Percentiles rank a stretch among this genome's conserved stretches.
Evolutionary conservation across 179 eudicot species (phyloP).

Genomic region (Actinidia chinensis): DNA sequence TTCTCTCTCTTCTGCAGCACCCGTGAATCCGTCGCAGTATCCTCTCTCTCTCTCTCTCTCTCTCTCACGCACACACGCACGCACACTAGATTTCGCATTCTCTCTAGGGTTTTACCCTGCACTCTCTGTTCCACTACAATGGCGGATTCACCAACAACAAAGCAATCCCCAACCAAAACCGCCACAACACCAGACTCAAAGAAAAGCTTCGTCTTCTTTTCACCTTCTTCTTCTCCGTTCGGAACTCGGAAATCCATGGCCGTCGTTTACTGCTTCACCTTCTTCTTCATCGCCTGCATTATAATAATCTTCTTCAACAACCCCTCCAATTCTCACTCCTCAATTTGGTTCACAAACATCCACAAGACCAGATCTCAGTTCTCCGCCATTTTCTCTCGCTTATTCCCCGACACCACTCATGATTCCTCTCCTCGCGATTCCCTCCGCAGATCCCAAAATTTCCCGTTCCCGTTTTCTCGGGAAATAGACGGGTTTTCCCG

Average conservation of each 20-base stretch:
- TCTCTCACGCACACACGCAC: too few species aligned
- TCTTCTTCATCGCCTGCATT: slow-evolving; percentile 35
- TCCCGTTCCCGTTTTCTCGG: background rate
- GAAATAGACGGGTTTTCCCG: background rate
- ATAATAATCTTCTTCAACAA: slow-evolving; percentile 30
- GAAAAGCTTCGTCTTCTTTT: background rate
- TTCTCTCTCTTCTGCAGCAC: too few species aligned
- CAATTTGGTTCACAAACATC: slow-evolving; percentile 20
- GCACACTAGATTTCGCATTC: too few species aligned
- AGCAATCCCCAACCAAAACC: too few species aligned
- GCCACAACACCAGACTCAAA: too few species aligned
- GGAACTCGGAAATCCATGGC: slow-evolving; percentile 27
- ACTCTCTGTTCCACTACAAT: too few species aligned
- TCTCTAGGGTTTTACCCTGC: too few species aligned
- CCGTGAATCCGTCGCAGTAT: too few species aligned
- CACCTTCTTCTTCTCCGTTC: background rate
- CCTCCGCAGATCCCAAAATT: slow-evolving; percentile 10
- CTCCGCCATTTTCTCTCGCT: slow-evolving; percentile 29
- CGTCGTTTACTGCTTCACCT: slow-evolving; percentile 37
- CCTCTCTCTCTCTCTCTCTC: too few species aligned
- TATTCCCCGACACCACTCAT: slow-evolving; percentile 22
- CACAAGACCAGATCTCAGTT: slow-evolving; percentile 26
- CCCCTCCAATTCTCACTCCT: slow-evolving; percentile 11
- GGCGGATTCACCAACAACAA: too few species aligned
- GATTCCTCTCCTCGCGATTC: background rate